Conservation (phyloP, 1,284 basidiomycete species). For the Moesziomyces sp. region DNA sequence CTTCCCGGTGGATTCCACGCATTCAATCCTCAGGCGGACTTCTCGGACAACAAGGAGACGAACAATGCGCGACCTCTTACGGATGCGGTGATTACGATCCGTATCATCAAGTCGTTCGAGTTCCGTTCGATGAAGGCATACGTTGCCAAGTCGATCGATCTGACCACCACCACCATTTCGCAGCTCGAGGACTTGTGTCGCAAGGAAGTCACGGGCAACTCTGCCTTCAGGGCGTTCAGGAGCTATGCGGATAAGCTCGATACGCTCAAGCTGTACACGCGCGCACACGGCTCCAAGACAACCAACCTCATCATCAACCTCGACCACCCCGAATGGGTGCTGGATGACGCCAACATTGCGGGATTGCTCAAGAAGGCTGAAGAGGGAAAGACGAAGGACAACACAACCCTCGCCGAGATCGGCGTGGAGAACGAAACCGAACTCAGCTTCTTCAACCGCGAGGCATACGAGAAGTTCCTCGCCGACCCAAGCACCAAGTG, state of each 20-base stretch:
- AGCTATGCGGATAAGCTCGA: conserved; percentile 70
- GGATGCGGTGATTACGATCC: conserved; percentile 83
- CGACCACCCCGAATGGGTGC: conserved; percentile 64
- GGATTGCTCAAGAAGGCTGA: background rate
- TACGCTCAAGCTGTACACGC: conserved; percentile 92
- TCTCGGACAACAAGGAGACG: conserved; percentile 73
- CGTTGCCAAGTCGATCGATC: conserved; percentile 83
- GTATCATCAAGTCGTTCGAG: conserved; percentile 94
- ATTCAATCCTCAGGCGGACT: conserved; percentile 54
- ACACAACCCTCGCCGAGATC: conserved; percentile 46
- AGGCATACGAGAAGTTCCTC: conserved; percentile 60
- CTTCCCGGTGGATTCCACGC: conserved; percentile 49
- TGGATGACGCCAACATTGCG: conserved; percentile 25
- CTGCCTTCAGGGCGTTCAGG: conserved; percentile 57
- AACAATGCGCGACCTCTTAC: conserved; percentile 78
- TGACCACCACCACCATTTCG: conserved; percentile 80
- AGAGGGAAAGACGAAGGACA: conserved; percentile 16
- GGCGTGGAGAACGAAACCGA: conserved; percentile 65
- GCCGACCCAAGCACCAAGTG: conserved; percentile 60
- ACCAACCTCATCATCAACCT: conserved; percentile 67
- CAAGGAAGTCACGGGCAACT: conserved; percentile 68
- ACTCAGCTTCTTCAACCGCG: conserved; percentile 60
- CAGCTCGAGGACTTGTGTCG: conserved; percentile 78
- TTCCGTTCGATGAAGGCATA: conserved; percentile 89
- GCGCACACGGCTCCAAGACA: conserved; percentile 89